These are phyloP conservation scores for Beauveria bassiana DNA, from an alignment of 2,329 filamentous ascomycete genomes.

Conservation along the genomic window DNA sequence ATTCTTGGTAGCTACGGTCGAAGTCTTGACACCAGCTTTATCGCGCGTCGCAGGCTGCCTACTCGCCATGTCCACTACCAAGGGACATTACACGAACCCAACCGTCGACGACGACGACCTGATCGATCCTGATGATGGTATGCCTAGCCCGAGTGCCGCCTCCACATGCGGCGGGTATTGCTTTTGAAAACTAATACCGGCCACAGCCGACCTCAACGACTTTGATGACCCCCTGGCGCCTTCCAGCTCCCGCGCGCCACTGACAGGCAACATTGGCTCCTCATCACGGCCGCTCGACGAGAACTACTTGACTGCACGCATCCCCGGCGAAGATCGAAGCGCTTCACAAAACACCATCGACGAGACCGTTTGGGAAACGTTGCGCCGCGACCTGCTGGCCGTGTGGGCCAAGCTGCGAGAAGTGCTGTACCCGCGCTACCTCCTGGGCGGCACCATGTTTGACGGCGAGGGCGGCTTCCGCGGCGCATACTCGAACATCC, in stretches of 20 bases:
- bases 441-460: slow-evolving; percentile 65
- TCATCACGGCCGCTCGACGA: slow-evolving; percentile 57
- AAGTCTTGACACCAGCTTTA: background rate
- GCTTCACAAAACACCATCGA: slow-evolving; percentile 92
- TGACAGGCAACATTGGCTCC: slow-evolving; percentile 76
- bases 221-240: slow-evolving; percentile 77
- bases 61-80: slow-evolving; percentile 32
- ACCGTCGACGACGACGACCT: slow-evolving; percentile 60
- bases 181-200: slow-evolving; percentile 15
- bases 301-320: slow-evolving; percentile 78
- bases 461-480: slow-evolving; percentile 46
- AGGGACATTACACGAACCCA: slow-evolving; percentile 54
- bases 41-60: background rate
- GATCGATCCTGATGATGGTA: slow-evolving; percentile 75
- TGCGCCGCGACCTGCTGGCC: slow-evolving; percentile 81
- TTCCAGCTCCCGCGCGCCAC: slow-evolving; percentile 65
- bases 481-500: slow-evolving; percentile 54
- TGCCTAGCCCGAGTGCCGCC: slow-evolving; percentile 14
- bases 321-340: slow-evolving; percentile 85
- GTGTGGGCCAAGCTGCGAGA: slow-evolving; percentile 98
- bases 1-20: background rate
- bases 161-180: background rate
- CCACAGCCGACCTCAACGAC: slow-evolving; percentile 74
- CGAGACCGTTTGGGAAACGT: slow-evolving; percentile 94
- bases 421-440: slow-evolving; percentile 91